Conservation (phyloP, 225 moss, liverwort and hornwort species). For the Climacium dendroides region DNA sequence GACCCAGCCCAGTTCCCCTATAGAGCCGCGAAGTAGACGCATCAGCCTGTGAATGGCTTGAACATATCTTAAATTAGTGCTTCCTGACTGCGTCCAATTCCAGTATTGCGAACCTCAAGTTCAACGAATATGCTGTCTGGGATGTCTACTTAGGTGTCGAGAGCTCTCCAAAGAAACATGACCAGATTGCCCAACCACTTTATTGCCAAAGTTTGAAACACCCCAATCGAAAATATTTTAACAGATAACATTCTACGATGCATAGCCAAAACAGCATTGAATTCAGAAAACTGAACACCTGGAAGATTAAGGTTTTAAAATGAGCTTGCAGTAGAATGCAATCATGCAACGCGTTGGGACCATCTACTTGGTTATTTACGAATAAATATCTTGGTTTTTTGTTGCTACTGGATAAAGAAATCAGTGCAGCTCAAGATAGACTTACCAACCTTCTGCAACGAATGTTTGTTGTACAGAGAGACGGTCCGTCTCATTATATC, state of each 20-base stretch:
- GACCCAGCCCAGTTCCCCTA: conserved; percentile 76
- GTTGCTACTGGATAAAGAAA: conserved; percentile 43
- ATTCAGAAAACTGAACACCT: not conserved
- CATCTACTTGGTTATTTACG: not conserved
- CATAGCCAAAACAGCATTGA: not conserved
- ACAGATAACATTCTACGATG: not conserved
- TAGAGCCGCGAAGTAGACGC: conserved; percentile 81
- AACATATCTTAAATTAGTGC: conserved; percentile 58
- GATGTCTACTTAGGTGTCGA: not conserved
- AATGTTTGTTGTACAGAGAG: conserved; percentile 59
- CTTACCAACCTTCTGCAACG: conserved; percentile 58
- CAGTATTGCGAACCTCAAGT: not conserved
- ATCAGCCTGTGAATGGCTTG: conserved; percentile 85
- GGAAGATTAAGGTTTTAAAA: not conserved
- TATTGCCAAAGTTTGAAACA: not conserved
- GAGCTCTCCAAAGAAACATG: not conserved
- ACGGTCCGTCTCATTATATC: conserved; percentile 57
- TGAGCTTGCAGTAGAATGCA: not conserved
- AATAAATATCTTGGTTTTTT: not conserved
- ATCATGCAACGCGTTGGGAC: not conserved
- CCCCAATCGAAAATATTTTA: not conserved
- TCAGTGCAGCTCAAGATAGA: conserved; percentile 85
- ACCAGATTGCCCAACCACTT: not conserved
- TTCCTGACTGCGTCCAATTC: not conserved
- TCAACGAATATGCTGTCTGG: conserved; percentile 20